phyloP scores from a whole-genome alignment of 192 early-diverging fungal genomes.

The Podila epigama region DNA sequence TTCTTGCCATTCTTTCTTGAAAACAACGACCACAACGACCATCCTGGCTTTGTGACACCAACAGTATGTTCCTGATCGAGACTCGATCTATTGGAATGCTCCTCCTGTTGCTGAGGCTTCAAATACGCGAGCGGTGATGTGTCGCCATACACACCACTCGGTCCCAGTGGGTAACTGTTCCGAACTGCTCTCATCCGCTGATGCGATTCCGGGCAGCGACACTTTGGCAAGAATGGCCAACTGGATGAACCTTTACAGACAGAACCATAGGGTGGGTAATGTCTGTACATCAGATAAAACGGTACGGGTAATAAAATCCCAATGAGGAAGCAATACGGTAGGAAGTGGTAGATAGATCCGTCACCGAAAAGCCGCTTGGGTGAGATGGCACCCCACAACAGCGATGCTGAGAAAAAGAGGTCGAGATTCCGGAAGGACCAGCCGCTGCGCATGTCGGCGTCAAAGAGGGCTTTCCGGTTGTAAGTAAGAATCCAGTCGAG shows the following conservation, averaged over 20 bases:
- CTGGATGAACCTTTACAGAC: slow-evolving; percentile 19
- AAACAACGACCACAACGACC: background rate
- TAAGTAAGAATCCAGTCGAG: slow-evolving; percentile 31
- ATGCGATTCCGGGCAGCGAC: slow-evolving; percentile 5
- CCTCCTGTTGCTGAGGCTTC: background rate
- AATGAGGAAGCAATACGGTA: slow-evolving; percentile 35
- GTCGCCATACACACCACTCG: background rate
- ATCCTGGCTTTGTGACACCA: background rate
- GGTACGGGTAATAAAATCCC: slow-evolving; percentile 31
- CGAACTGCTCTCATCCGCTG: background rate
- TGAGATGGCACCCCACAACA: slow-evolving; percentile 42
- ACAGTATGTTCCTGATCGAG: background rate
- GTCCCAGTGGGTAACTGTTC: background rate
- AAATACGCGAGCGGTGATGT: background rate
- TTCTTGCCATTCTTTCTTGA: background rate
- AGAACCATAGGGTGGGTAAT: slow-evolving; percentile 28
- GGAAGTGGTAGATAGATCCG: slow-evolving; percentile 24
- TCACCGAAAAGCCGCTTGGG: slow-evolving; percentile 12
- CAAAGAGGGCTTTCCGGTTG: slow-evolving; percentile 30
- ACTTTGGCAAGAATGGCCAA: slow-evolving; percentile 25
- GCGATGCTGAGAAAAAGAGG: slow-evolving; percentile 35
- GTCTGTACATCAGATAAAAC: slow-evolving; percentile 29
- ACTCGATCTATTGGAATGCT: background rate
- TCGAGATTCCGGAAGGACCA: slow-evolving; percentile 43
- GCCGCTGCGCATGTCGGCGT: slow-evolving; percentile 16